Base-by-base conservation (phyloP, 2,329 filamentous ascomycete species). In the Trichoderma citrinoviride region DNA sequence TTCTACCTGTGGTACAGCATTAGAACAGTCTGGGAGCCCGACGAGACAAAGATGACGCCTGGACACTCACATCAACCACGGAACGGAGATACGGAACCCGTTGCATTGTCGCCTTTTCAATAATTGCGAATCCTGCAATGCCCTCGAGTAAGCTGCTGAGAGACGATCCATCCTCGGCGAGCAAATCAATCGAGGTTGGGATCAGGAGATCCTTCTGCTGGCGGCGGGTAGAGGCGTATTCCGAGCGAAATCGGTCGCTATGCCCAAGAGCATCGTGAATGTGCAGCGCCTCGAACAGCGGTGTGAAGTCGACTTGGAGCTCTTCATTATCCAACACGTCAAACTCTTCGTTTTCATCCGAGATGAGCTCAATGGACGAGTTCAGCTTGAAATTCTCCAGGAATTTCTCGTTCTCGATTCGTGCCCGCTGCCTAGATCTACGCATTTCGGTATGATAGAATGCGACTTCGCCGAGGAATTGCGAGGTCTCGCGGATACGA, bases 281-380 rank as follows among this genome's bases (percentile, higher is more conserved):
- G 75, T 99, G 95, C 67, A 98, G 80, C 62, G 93, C 96, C 78
- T 99, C 95, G 69, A 97, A 96, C 2, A 99, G 81, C 1, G 95
- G 95, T 0, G 90, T 93, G 73, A 99, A 99, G 73, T 98, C 92
- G 29, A 98, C 93, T 73, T 95, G 90, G 1, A 97, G 84, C 69
- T 97, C 93, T 65, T 99, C 95, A 70, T 98, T 98, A 74, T 97
- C 91, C 37, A 99, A 81, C 8, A 98, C 89, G 74, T 99, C 93
- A 72, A 96, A 97, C 74, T 99, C 95, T 73, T 98, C 93, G 65
- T 87, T 90, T 78, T 99, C 95, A 71, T 99, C 95, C 50, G 92
- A 93, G 7, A 98, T 93, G 52, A 98, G 83, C 77, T 99, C 95
- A 69, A 98, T 95, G 2, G 95, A 90, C 8, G 95, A 98, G 75